These are phyloP conservation scores for Musa acuminata DNA, from an alignment of 176 grass and related monocot genomes.

Conservation along the genomic window DNA sequence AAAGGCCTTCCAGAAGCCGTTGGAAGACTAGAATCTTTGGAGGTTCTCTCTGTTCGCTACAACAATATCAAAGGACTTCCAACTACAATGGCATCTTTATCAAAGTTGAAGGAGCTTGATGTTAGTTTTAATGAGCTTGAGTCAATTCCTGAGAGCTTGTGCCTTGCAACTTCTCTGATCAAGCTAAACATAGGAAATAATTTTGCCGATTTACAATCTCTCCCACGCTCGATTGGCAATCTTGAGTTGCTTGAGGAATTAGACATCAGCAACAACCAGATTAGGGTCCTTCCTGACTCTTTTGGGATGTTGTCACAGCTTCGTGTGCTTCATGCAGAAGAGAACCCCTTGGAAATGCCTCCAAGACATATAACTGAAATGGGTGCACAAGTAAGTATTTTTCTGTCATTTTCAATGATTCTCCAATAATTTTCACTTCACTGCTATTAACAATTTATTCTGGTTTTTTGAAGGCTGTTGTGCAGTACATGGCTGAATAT, in stretches of 20 bases:
- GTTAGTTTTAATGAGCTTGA: constrained; percentile 94
- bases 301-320: constrained; percentile 59
- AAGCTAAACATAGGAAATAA: constrained; percentile 88
- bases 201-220: constrained; percentile 72
- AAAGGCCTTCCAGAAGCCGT: constrained; percentile 90
- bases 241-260: constrained; percentile 96
- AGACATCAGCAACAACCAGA: constrained; percentile 98
- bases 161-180: constrained; percentile 81
- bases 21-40: constrained; percentile 74
- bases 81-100: constrained; percentile 90
- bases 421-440: constrained; percentile 11
- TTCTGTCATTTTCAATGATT: neutral
- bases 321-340: constrained; percentile 61
- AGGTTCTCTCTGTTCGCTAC: constrained; percentile 85
- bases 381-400: constrained; percentile 67
- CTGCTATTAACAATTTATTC: constrained; percentile 2
- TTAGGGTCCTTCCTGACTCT: constrained; percentile 81
- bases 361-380: constrained; percentile 77
- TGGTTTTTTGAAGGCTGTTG: constrained; percentile 51
- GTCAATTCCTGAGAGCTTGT: constrained; percentile 82
- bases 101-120: constrained; percentile 86
- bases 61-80: constrained; percentile 85
- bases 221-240: constrained; percentile 89
- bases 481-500: constrained; percentile 67
- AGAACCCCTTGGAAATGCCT: constrained; percentile 91